Percentiles rank a stretch among this genome's conserved stretches.
Conservation (phyloP, 768 basidiomycete species). For the Agaricus bisporus region DNA sequence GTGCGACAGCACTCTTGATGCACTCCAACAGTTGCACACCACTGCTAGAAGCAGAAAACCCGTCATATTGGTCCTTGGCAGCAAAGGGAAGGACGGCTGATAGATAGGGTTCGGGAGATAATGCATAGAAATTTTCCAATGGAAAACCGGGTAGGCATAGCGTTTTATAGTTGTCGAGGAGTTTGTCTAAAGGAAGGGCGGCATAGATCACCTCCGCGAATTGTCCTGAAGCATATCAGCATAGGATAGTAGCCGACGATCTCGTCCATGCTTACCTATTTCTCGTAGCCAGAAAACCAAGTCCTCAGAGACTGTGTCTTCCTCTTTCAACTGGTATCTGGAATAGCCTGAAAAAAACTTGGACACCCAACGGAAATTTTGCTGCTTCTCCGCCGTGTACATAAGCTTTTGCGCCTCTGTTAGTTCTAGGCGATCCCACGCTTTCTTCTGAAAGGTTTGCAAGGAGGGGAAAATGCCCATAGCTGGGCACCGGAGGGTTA, state of each 20-base stretch:
- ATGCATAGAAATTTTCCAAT: conserved; percentile 39
- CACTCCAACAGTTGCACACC: conserved; percentile 9
- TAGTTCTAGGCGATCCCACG: conserved; percentile 13
- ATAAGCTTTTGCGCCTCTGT: conserved; percentile 38
- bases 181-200: conserved; percentile 31
- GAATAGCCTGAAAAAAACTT: conserved; percentile 43
- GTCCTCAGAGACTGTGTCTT: conserved; percentile 32
- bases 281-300: conserved; percentile 37
- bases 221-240: conserved; percentile 30
- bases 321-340: conserved; percentile 30
- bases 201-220: conserved; percentile 51
- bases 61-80: conserved; percentile 24
- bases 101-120: conserved; percentile 2
- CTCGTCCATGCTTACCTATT: conserved; percentile 24
- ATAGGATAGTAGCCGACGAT: not conserved
- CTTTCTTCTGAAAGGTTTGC: not conserved
- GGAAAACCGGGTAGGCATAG: conserved; percentile 40
- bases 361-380: conserved; percentile 53
- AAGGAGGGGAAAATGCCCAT: conserved; percentile 2
- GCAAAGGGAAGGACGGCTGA: not conserved
- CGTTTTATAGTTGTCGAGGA: conserved; percentile 33
- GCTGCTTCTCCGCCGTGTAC: conserved; percentile 45
- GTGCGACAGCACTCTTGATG: conserved; percentile 35
- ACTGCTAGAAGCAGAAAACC: conserved; percentile 9
- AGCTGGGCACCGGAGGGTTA: not conserved